Evolutionary conservation across 768 basidiomycete genomes (phyloP).

Genomic region (Lentinula sp.): DNA sequence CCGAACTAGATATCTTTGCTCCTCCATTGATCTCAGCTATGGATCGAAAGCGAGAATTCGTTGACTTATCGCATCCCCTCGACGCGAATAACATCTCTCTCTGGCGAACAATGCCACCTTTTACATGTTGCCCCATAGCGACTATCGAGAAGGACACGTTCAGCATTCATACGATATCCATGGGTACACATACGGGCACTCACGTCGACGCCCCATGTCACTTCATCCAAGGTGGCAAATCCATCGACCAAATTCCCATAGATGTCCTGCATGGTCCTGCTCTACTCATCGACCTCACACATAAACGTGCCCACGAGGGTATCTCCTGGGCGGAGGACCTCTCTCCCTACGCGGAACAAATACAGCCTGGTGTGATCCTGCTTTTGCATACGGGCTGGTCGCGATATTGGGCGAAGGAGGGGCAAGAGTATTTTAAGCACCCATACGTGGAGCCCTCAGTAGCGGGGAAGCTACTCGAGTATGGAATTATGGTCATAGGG

Average conservation of each 20-base stretch:
- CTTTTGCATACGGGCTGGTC: conserved; percentile 70
- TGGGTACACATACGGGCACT: conserved; percentile 71
- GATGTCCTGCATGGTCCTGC: conserved; percentile 47
- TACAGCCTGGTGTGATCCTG: conserved; percentile 38
- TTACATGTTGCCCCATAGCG: conserved; percentile 29
- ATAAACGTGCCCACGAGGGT: conserved; percentile 31
- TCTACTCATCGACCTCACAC: conserved; percentile 47
- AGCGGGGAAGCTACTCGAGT: conserved; percentile 39
- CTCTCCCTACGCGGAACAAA: conserved; percentile 25
- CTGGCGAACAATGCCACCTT: conserved; percentile 53
- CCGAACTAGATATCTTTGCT: neutral
- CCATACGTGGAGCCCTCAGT: conserved; percentile 55
- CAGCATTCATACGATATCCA: conserved; percentile 42
- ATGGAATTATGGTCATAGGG: conserved; percentile 53
- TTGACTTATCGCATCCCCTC: conserved; percentile 53
- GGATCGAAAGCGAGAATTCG: conserved; percentile 1
- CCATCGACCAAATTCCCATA: conserved; percentile 54
- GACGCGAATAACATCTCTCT: conserved; percentile 30
- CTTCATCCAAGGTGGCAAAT: conserved; percentile 51
- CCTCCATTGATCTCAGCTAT: neutral
- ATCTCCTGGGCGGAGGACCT: conserved; percentile 52
- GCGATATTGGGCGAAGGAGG: conserved; percentile 32
- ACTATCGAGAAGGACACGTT: conserved; percentile 41
- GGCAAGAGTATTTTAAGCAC: conserved; percentile 46
- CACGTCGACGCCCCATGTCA: conserved; percentile 78